phyloP scores from a whole-genome alignment of 2,329 filamentous ascomycete genomes.

The Venturia nashicola region DNA sequence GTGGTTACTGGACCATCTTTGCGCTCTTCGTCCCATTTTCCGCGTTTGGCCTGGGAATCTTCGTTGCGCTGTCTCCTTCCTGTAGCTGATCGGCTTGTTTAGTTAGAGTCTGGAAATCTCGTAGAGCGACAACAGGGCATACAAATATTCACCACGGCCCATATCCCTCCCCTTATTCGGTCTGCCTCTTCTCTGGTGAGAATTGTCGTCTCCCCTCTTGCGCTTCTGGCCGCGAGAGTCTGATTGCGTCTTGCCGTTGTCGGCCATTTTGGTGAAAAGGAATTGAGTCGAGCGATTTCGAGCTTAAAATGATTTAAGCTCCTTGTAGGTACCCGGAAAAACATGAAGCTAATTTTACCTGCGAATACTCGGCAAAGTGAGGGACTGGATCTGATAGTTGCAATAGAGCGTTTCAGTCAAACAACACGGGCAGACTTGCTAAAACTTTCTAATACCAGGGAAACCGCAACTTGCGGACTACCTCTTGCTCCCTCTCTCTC shows the following conservation, averaged over 20 bases:
- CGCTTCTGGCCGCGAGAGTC: slow-evolving; percentile 16
- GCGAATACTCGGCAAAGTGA: not conserved
- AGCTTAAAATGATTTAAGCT: not conserved
- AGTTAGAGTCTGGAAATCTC: slow-evolving; percentile 21
- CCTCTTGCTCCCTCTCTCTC: not conserved
- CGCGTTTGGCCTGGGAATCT: slow-evolving; percentile 26
- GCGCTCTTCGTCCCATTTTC: slow-evolving; percentile 18
- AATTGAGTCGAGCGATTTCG: not conserved
- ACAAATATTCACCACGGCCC: slow-evolving; percentile 56
- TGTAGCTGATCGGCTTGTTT: slow-evolving; percentile 32
- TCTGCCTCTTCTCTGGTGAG: slow-evolving; percentile 16
- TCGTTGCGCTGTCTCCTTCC: slow-evolving; percentile 34
- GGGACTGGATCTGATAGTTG: not conserved
- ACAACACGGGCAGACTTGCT: not conserved
- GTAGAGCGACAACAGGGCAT: slow-evolving; percentile 21
- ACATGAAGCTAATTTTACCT: not conserved
- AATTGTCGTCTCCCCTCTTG: slow-evolving; percentile 7
- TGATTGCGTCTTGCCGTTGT: not conserved
- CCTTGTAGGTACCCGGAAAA: not conserved
- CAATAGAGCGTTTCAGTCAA: not conserved
- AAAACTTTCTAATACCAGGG: not conserved
- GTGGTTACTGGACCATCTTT: slow-evolving; percentile 22
- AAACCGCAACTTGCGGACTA: not conserved
- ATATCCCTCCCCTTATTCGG: slow-evolving; percentile 52
- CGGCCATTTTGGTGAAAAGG: not conserved